Evolutionary conservation across 257 asterid species (phyloP).

Genomic region (Solanum appendiculatum): DNA sequence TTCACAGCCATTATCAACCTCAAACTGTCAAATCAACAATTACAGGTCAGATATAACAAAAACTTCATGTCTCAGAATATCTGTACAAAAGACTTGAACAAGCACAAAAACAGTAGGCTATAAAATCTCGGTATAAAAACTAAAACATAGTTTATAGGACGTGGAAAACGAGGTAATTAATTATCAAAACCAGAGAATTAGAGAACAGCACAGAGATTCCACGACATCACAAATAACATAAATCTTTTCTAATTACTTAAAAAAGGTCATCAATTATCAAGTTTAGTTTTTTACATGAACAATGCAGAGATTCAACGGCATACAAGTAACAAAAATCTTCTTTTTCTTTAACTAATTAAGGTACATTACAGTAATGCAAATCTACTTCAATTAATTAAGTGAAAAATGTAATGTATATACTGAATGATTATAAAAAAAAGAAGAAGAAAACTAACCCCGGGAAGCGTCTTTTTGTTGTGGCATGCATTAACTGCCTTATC

Average conservation of each 20-base stretch:
- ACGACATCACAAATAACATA: neutral
- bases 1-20: neutral
- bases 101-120: neutral
- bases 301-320: neutral
- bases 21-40: neutral
- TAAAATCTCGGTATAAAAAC: neutral
- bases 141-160: neutral
- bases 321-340: neutral
- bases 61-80: neutral
- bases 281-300: neutral
- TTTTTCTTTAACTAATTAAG: neutral
- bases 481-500: slow-evolving; percentile 81
- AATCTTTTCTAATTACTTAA: neutral
- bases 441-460: slow-evolving; percentile 46
- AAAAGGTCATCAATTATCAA: neutral
- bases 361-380: neutral
- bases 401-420: neutral
- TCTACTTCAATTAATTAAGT: neutral
- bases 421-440: neutral
- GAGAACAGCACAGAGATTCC: neutral
- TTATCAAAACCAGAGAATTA: neutral
- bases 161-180: neutral
- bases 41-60: neutral
- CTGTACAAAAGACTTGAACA: neutral
- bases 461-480: slow-evolving; percentile 78